Conservation (phyloP, 1,139 yeast species). For the Hanseniaspora sp. region DNA sequence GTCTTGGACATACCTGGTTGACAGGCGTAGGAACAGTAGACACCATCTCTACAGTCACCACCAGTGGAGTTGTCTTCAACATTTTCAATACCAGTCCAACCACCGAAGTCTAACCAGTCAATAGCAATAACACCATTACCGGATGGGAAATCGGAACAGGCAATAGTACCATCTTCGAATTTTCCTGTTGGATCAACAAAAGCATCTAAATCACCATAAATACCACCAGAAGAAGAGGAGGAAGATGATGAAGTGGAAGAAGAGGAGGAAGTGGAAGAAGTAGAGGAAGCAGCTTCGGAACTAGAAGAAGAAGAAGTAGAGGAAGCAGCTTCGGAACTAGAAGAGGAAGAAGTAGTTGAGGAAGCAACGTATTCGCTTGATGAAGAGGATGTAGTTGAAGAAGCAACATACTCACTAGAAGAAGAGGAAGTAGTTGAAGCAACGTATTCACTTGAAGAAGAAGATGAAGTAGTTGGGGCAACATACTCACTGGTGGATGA, state of each 20-base stretch:
- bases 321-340: slow-evolving; percentile 21
- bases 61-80: slow-evolving; percentile 54
- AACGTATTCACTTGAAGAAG: slow-evolving; percentile 22
- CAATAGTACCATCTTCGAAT: slow-evolving; percentile 70
- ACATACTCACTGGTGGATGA: slow-evolving; percentile 28
- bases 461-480: slow-evolving; percentile 23
- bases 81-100: slow-evolving; percentile 80
- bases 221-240: slow-evolving; percentile 33
- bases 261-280: slow-evolving; percentile 20
- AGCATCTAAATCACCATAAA: slow-evolving; percentile 46
- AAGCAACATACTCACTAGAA: slow-evolving; percentile 22
- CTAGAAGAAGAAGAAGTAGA: slow-evolving; percentile 22
- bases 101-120: slow-evolving; percentile 73
- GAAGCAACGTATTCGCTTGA: slow-evolving; percentile 31
- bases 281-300: slow-evolving; percentile 18
- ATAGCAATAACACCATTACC: slow-evolving; percentile 85
- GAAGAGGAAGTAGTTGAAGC: slow-evolving; percentile 19
- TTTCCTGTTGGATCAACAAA: slow-evolving; percentile 43
- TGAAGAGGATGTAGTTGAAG: slow-evolving; percentile 26
- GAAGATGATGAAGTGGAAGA: slow-evolving; percentile 23
- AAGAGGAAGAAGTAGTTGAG: too few species aligned
- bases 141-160: slow-evolving; percentile 71
- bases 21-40: slow-evolving; percentile 93
- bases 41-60: slow-evolving; percentile 66
- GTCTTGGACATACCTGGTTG: slow-evolving; percentile 95